Evolutionary conservation across 2,329 filamentous ascomycete species (phyloP).

Genomic region (Verticillium isaacii): DNA sequence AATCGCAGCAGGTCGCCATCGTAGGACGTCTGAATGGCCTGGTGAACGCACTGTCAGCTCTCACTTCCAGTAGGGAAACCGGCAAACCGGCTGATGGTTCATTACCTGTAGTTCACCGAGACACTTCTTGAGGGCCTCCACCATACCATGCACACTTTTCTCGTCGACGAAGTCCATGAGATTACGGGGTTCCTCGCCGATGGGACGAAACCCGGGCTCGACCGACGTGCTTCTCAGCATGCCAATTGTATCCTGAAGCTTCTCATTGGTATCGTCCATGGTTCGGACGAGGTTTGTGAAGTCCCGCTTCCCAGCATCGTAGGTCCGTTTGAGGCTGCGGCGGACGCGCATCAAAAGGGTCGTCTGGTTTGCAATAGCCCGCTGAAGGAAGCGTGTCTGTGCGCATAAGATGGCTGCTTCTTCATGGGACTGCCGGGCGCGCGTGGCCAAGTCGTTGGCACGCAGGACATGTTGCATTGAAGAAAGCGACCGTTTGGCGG

Average conservation of each 20-base stretch:
- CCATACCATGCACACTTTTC: slow-evolving; percentile 60
- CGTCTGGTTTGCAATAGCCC: slow-evolving; percentile 54
- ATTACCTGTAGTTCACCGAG: slow-evolving; percentile 65
- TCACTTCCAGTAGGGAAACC: slow-evolving; percentile 1
- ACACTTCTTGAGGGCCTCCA: slow-evolving; percentile 62
- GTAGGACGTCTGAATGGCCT: slow-evolving; percentile 66
- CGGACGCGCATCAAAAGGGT: slow-evolving; percentile 47
- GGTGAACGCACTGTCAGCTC: slow-evolving; percentile 11
- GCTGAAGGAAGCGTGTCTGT: slow-evolving; percentile 62
- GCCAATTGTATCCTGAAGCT: slow-evolving; percentile 62
- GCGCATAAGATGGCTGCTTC: slow-evolving; percentile 71
- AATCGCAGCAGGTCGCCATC: slow-evolving; percentile 72
- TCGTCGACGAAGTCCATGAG: slow-evolving; percentile 76
- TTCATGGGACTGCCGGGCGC: slow-evolving; percentile 70
- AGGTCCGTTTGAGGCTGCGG: slow-evolving; percentile 46
- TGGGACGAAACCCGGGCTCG: slow-evolving; percentile 57
- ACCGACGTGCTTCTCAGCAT: slow-evolving; percentile 61
- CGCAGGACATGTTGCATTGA: slow-evolving; percentile 79
- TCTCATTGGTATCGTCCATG: slow-evolving; percentile 62
- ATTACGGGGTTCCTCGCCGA: slow-evolving; percentile 53
- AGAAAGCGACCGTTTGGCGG: slow-evolving; percentile 80
- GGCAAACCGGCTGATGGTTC: not conserved
- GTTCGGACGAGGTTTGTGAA: slow-evolving; percentile 57
- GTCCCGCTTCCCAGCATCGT: slow-evolving; percentile 53
- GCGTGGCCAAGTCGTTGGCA: slow-evolving; percentile 79